Conservation (phyloP, 2,329 filamentous ascomycete genomes). For the Xylariomycetidae sp. region DNA sequence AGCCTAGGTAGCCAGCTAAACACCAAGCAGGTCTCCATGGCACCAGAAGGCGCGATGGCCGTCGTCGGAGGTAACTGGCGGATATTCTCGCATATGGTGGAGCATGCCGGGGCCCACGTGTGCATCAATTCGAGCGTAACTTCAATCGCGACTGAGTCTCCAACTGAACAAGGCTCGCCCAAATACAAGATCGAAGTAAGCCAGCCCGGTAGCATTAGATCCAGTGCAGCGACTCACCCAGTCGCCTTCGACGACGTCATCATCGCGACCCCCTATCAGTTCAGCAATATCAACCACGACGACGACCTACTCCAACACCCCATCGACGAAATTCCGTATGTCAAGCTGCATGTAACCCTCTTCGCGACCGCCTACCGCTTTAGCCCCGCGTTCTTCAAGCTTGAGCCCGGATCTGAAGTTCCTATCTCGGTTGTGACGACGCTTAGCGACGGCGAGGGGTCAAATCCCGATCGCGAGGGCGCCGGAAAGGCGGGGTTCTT, state of each 20-base stretch:
- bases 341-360: constrained; percentile 81
- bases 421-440: constrained; percentile 83
- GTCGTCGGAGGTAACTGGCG: constrained; percentile 87
- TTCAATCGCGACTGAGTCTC: constrained; percentile 47
- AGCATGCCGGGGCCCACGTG: constrained; percentile 56
- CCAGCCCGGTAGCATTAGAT: constrained; percentile 16
- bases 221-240: constrained; percentile 30
- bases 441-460: constrained; percentile 55
- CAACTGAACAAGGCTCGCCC: constrained; percentile 34
- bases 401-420: constrained; percentile 50
- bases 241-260: constrained; percentile 73
- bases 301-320: constrained; percentile 61
- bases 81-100: constrained; percentile 82
- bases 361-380: constrained; percentile 75
- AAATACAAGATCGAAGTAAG: constrained; percentile 45
- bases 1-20: constrained; percentile 39
- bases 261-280: constrained; percentile 80
- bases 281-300: constrained; percentile 61
- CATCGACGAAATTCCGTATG: constrained; percentile 81
- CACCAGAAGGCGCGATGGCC: constrained; percentile 75
- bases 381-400: constrained; percentile 67
- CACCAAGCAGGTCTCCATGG: too few relatives aligned
- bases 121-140: constrained; percentile 65
- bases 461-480: constrained; percentile 46
- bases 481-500: constrained; percentile 77